Conservation (phyloP, 805 yeast species). For the Saccharomyces eubayanus region DNA sequence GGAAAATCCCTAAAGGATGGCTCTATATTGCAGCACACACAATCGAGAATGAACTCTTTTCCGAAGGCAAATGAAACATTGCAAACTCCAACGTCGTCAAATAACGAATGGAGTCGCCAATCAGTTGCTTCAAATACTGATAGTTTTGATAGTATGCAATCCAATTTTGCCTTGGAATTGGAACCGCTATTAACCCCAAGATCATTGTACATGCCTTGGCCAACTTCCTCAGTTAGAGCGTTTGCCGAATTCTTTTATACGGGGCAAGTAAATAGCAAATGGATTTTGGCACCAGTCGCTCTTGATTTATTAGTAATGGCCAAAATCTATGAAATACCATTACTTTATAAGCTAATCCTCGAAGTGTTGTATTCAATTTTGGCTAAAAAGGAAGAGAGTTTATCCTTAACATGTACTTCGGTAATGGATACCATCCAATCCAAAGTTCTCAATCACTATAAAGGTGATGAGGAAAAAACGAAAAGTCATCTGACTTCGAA, state of each 20-base stretch:
- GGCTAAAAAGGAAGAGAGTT: constrained; percentile 54
- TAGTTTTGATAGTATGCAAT: constrained; percentile 12
- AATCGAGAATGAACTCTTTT: neutral
- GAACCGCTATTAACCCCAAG: constrained; percentile 64
- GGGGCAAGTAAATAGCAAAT: constrained; percentile 69
- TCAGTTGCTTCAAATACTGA: constrained; percentile 8
- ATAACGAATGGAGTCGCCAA: constrained; percentile 3
- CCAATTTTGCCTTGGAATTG: constrained; percentile 24
- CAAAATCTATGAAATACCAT: constrained; percentile 59
- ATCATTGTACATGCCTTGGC: constrained; percentile 58
- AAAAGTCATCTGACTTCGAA: constrained; percentile 19
- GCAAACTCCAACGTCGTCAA: neutral
- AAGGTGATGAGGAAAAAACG: constrained; percentile 19
- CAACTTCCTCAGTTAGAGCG: constrained; percentile 52
- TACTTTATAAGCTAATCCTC: constrained; percentile 57
- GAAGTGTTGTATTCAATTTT: constrained; percentile 64
- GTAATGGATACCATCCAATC: constrained; percentile 19
- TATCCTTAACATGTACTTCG: constrained; percentile 21
- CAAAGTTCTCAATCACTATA: constrained; percentile 13
- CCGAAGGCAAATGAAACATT: neutral
- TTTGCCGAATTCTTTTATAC: constrained; percentile 67
- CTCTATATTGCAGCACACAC: neutral
- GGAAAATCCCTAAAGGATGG: neutral
- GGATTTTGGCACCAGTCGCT: constrained; percentile 64
- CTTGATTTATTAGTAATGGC: constrained; percentile 56